Evolutionary conservation across 441 rosid species (phyloP).

Genomic region (Aleurites moluccanus): DNA sequence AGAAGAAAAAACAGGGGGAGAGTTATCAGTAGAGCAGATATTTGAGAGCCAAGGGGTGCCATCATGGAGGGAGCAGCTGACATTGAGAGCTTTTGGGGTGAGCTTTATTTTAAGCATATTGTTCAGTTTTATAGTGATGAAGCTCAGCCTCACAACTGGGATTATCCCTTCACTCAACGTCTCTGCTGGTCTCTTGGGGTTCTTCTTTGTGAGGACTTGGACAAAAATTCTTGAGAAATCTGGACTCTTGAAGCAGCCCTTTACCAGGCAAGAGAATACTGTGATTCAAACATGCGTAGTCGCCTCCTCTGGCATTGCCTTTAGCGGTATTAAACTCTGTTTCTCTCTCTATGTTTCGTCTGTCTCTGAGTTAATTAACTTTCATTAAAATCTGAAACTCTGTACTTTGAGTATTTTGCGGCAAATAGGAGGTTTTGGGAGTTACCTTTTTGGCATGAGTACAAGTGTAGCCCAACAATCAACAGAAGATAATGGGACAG

Average conservation of each 20-base stretch:
- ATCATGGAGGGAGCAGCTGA: conserved; percentile 21
- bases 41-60: conserved; percentile 17
- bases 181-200: conserved; percentile 23
- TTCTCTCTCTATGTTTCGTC: not conserved
- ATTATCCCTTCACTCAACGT: conserved; percentile 22
- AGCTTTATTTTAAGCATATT: conserved; percentile 16
- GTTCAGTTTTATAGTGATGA: conserved; percentile 21
- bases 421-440: conserved; percentile 16
- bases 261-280: conserved; percentile 20
- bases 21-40: conserved; percentile 18
- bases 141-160: conserved; percentile 17
- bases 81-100: conserved; percentile 15
- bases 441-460: conserved; percentile 18
- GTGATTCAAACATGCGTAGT: conserved; percentile 20
- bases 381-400: not conserved
- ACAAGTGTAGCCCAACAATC: not conserved
- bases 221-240: conserved; percentile 13
- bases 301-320: conserved; percentile 20
- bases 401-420: not conserved
- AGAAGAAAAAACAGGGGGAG: not conserved
- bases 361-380: not conserved
- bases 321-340: conserved; percentile 5
- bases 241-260: conserved; percentile 15
- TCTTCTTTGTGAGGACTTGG: conserved; percentile 21
- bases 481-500: conserved; percentile 7